Evolutionary conservation across 2,329 filamentous ascomycete genomes (phyloP), one percentile per base, ranked within the genome.

Genomic region (Verticillium isaacii): DNA sequence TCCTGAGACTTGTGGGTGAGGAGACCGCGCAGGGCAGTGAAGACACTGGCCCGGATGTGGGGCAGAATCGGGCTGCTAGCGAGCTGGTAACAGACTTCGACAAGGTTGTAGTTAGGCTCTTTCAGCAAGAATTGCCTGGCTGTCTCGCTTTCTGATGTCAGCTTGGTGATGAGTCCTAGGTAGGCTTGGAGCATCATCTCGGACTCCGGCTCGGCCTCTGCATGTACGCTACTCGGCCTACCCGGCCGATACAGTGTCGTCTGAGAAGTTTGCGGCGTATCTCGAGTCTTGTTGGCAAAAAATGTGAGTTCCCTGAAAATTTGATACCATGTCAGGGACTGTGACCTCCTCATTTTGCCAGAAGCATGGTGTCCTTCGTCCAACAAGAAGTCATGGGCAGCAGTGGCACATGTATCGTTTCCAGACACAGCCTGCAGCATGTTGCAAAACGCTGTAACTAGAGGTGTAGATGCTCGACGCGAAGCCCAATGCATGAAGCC

Each of bases 401-500:
- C 85, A 60, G 89, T 89, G 32, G 95, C 94, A 68, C 92, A 95
- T 60, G 91, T 86, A 60, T 92, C 86, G 59, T 92, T 92, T 59
- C 89, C 88, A 0, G 95, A 92, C 57, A 99, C 89, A 1, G 93
- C 90, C 70, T 93, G 91, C 17, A 99, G 81, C 88, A 99, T 94
- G 72, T 98, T 94, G 74, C 95, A 99, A 69, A 98, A 99, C 14
- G 94, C 93, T 64, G 92, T 95, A 63, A 96, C 93, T 29, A 97
- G 84, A n/a, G 95, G 95, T 0, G 96, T 97, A 0, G 96, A 97
- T 64, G 96, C 93, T 68, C 95, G 85, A 68, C 92, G 89, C 3
- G 95, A 97, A n/a, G 93, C 91, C 95, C 95, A 99, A 66, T 96
- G 91, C 72, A 99, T 83, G 72, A 99, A 99, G 0, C 95, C 95